Conservation (phyloP, 306 rosid species). For the Herpetospermum pedunculosum region DNA sequence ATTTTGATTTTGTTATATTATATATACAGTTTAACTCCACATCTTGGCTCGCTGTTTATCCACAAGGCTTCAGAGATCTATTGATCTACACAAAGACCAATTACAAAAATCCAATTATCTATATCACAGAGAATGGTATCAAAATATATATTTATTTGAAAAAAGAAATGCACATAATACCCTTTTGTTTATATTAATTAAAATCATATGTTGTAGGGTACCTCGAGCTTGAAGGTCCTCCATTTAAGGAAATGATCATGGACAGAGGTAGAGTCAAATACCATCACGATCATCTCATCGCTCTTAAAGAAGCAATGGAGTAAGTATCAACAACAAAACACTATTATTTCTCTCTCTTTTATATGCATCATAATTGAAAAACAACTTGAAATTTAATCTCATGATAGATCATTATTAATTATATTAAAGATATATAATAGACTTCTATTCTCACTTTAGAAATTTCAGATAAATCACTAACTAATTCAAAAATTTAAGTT, state of each 20-base stretch:
- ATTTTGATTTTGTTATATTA: not conserved
- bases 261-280: not conserved
- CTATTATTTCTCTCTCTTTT: too few relatives aligned
- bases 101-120: slow-evolving; percentile 19
- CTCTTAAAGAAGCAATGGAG: not conserved
- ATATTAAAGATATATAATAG: too few relatives aligned
- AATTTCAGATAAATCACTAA: too few relatives aligned
- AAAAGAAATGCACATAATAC: too few relatives aligned
- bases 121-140: slow-evolving; percentile 48
- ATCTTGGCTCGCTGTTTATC: slow-evolving; percentile 11
- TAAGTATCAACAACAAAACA: too few relatives aligned
- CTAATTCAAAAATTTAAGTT: too few relatives aligned
- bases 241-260: not conserved
- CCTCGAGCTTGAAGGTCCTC: not conserved
- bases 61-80: slow-evolving; percentile 14
- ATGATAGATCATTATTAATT: too few relatives aligned
- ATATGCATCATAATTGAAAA: too few relatives aligned
- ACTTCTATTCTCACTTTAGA: too few relatives aligned
- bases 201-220: not conserved
- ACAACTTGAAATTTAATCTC: too few relatives aligned
- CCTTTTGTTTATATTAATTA: not conserved
- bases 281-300: not conserved
- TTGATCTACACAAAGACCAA: slow-evolving; percentile 16
- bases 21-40: not conserved
- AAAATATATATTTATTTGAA: too few relatives aligned